Percentiles rank a stretch among this genome's conserved stretches.
Evolutionary conservation across 139 green algal genomes (phyloP).

Genomic region (Picochlorum sp.): DNA sequence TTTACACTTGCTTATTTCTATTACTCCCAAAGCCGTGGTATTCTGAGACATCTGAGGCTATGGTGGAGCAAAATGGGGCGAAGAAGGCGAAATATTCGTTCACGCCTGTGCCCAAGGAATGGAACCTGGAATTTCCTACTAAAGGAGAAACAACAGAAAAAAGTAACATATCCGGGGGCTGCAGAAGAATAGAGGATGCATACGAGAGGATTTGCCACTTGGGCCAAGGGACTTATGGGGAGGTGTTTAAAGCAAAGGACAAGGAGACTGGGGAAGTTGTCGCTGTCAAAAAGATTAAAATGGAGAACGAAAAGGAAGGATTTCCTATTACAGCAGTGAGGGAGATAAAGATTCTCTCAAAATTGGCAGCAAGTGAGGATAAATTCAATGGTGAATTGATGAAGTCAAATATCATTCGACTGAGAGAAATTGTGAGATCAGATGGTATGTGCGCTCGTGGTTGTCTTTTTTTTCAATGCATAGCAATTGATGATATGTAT

Average conservation of each 20-base stretch:
- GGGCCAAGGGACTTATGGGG: slow-evolving; percentile 79
- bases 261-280: slow-evolving; percentile 45
- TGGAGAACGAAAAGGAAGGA: slow-evolving; percentile 99
- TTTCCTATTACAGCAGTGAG: slow-evolving; percentile 98
- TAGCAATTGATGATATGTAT: slow-evolving; percentile 26
- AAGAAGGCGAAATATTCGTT: no score
- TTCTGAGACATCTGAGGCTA: no score
- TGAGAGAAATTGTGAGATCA: slow-evolving; percentile 94
- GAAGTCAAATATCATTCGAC: slow-evolving; percentile 88
- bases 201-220: slow-evolving; percentile 62
- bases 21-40: no score
- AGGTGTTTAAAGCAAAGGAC: slow-evolving; percentile 48
- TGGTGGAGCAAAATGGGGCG: no score
- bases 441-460: slow-evolving; percentile 11
- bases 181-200: slow-evolving; percentile 48
- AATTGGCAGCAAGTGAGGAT: slow-evolving; percentile 11
- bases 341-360: slow-evolving; percentile 96
- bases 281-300: slow-evolving; percentile 96
- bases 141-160: slow-evolving; percentile 19
- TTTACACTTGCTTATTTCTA: no score
- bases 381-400: slow-evolving; percentile 34
- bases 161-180: slow-evolving; percentile 43
- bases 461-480: slow-evolving; percentile 1
- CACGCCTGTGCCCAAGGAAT: slow-evolving; percentile 21
- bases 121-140: slow-evolving; percentile 47